Evolutionary conservation across 1,139 yeast genomes (phyloP).

Genomic region (Spencermartinsiella ligniputridi): DNA sequence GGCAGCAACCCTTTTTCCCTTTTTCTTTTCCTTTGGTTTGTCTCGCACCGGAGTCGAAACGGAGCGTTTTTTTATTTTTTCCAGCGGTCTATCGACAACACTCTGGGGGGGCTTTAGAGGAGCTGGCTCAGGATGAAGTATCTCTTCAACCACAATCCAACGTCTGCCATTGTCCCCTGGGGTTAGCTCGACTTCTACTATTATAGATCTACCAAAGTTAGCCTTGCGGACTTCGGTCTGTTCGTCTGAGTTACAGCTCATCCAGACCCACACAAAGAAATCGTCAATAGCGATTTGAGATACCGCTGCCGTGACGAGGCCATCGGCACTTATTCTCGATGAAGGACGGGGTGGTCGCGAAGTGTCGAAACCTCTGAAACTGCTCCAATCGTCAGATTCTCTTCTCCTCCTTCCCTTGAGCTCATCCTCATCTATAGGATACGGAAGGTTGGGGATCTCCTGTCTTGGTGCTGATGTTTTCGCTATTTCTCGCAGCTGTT

Average conservation of each 20-base stretch:
- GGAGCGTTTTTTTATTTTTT: constrained; percentile 12
- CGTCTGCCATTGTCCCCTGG: constrained; percentile 50
- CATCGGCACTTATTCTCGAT: constrained; percentile 15
- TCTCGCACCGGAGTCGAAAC: constrained; percentile 16
- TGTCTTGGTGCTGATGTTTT: constrained; percentile 24
- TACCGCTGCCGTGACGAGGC: constrained; percentile 46
- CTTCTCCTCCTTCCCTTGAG: neutral
- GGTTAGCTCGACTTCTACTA: constrained; percentile 54
- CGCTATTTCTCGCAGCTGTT: constrained; percentile 23
- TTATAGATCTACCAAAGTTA: constrained; percentile 74
- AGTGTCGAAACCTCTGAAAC: constrained; percentile 12
- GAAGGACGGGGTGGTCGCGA: constrained; percentile 3
- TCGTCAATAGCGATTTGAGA: constrained; percentile 73
- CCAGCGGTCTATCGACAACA: constrained; percentile 11
- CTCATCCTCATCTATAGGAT: constrained; percentile 17
- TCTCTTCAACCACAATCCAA: constrained; percentile 77
- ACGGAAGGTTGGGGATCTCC: constrained; percentile 25
- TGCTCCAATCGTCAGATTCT: constrained; percentile 14
- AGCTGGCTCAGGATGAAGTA: constrained; percentile 26
- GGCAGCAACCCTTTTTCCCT: constrained; percentile 4
- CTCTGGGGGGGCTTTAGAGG: constrained; percentile 18
- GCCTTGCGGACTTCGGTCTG: constrained; percentile 62
- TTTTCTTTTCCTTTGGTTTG: constrained; percentile 7
- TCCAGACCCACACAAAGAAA: constrained; percentile 89
- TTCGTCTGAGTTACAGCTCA: constrained; percentile 71